phyloP scores from a whole-genome alignment of 441 rosid species.

The Adansonia gregorii region DNA sequence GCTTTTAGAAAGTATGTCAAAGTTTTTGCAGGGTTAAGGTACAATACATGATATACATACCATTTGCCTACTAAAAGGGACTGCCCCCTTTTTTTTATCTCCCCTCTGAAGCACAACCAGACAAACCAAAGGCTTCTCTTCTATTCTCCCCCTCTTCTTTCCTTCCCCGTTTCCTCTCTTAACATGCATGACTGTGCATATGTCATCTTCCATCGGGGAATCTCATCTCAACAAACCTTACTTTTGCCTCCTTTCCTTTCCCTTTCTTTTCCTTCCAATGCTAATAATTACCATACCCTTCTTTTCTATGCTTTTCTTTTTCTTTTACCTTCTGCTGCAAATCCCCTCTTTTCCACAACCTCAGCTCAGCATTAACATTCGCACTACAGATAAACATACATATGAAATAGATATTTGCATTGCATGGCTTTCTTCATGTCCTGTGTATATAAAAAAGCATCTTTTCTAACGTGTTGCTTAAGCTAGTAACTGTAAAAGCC shows the following conservation, averaged over 20 bases:
- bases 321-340: conserved; percentile 39
- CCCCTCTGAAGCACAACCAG: conserved; percentile 46
- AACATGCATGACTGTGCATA: conserved; percentile 32
- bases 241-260: conserved; percentile 43
- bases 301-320: conserved; percentile 36
- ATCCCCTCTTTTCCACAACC: conserved; percentile 40
- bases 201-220: conserved; percentile 62
- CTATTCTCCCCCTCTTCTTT: conserved; percentile 28
- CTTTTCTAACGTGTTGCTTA: conserved; percentile 17
- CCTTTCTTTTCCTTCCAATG: conserved; percentile 27
- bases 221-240: conserved; percentile 51
- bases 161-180: conserved; percentile 25
- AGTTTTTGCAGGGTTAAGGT: conserved; percentile 50
- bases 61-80: conserved; percentile 57
- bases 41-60: conserved; percentile 42
- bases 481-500: conserved; percentile 20
- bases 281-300: conserved; percentile 49
- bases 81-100: conserved; percentile 32
- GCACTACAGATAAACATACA: conserved; percentile 13
- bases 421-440: conserved; percentile 17
- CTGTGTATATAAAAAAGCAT: conserved; percentile 21
- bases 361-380: conserved; percentile 24
- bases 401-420: conserved; percentile 12
- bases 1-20: conserved; percentile 65
- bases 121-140: conserved; percentile 61